These are phyloP conservation scores for Mycena galericulata DNA, from an alignment of 768 basidiomycete species.

Conservation along the genomic window DNA sequence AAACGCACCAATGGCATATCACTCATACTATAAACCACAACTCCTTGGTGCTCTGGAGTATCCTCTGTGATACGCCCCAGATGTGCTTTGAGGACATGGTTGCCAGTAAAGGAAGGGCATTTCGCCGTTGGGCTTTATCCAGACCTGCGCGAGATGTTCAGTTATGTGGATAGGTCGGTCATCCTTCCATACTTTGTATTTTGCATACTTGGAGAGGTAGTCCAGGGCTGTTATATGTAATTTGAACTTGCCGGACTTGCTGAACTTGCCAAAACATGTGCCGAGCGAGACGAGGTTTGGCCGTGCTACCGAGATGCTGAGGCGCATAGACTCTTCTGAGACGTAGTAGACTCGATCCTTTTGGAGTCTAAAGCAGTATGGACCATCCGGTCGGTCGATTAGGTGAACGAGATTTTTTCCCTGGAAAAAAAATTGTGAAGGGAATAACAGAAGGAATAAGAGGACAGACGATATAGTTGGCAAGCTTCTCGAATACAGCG, in stretches of 20 bases:
- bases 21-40: constrained; percentile 95
- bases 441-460: neutral
- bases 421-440: constrained; percentile 51
- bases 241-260: constrained; percentile 97
- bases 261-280: constrained; percentile 98
- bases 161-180: neutral
- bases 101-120: constrained; percentile 99
- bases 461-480: constrained; percentile 90
- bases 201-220: constrained; percentile 94
- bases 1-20: constrained; percentile 88
- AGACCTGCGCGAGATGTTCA: constrained; percentile 68
- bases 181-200: constrained; percentile 82
- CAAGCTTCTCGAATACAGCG: constrained; percentile 94
- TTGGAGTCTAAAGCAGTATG: constrained; percentile 95
- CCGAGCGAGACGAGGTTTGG: constrained; percentile 93
- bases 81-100: constrained; percentile 98
- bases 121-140: constrained; percentile 99
- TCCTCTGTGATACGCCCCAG: constrained; percentile 99
- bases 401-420: constrained; percentile 97
- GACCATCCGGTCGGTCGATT: constrained; percentile 94
- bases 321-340: constrained; percentile 93
- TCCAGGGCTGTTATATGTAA: constrained; percentile 95
- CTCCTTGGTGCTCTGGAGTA: constrained; percentile 98
- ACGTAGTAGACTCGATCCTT: constrained; percentile 97
- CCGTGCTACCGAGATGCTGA: constrained; percentile 91